Evolutionary conservation across 306 rosid species (phyloP).

Genomic region (Pyrus communis): DNA sequence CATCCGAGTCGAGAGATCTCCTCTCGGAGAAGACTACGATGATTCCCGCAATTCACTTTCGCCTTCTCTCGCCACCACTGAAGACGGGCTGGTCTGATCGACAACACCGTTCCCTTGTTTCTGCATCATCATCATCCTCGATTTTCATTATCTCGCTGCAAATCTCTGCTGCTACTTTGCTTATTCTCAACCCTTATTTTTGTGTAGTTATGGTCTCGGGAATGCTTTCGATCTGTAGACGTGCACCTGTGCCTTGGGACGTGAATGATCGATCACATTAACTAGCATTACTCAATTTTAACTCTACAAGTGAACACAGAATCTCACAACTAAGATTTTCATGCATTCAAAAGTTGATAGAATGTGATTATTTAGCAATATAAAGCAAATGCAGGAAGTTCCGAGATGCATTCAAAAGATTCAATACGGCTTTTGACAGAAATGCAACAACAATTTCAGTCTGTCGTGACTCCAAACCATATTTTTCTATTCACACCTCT

Average conservation of each 20-base stretch:
- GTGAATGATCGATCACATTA: neutral
- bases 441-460: neutral
- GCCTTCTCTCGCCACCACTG: constrained; percentile 89
- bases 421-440: neutral
- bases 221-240: neutral
- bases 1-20: constrained; percentile 92
- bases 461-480: neutral
- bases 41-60: constrained; percentile 83
- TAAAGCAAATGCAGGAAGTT: neutral
- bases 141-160: constrained; percentile 35
- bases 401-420: neutral
- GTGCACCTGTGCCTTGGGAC: neutral
- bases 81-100: constrained; percentile 62
- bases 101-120: neutral
- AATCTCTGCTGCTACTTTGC: constrained; percentile 10
- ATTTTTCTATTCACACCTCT: neutral
- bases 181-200: constrained; percentile 16
- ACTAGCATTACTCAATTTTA: neutral
- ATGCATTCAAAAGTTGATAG: neutral
- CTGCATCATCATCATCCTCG: constrained; percentile 7
- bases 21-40: constrained; percentile 84
- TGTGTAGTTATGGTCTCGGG: constrained; percentile 26
- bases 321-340: neutral
- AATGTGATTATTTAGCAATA: neutral
- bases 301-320: neutral